Evolutionary conservation across 495 filamentous ascomycete species (phyloP), one percentile per base, ranked within the genome.

Genomic region (Letharia lupina): DNA sequence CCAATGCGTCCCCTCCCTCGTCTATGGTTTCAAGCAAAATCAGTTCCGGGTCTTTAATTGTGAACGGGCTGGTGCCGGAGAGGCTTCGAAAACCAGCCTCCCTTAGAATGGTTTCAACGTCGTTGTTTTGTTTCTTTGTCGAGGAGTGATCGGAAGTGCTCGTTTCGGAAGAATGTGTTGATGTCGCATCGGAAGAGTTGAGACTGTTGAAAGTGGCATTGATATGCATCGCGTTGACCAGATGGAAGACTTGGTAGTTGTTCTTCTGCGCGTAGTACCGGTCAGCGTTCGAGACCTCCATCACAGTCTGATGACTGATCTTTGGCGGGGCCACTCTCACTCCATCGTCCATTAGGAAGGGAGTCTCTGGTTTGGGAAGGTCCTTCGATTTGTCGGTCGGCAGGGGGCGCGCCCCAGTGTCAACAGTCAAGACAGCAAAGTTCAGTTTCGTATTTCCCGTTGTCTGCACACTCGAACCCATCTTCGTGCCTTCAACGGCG

Each of bases 361-460:
- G 54, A 57, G 40, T 65, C 42, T 65, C 63, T 15, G 63, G 54
- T 40, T 65, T 28, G 16, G 63, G 63, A 41, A 65, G 63, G 9
- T 35, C 63, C 42, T 45, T 57, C 28, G 7, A 11, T 10, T 44
- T 37, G 16, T 6, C n/a, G 23, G 6, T 37, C 33, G 13, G 2
- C 54, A 37, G 20, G 15, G 54, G 20, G 16, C 33, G 33, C 54
- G 28, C 31, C 8, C 33, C 33, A 57, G 54, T 33, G 54, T 57
- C 54, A 37, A 37, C n/a, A 20, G 16, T 57, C 33, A 57, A 37
- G 7, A 18, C 31, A 8, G 52, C 31, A 16, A 35, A 18, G 13
- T 57, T 37, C 9, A 12, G 33, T 8, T 20, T 57, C 33, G 33
- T 37, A 33, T 33, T 37, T 37, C 33, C 54, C 33, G 10, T 57